Evolutionary conservation across 1,284 basidiomycete species (phyloP), one percentile per base, ranked within the genome.

Genomic region (Rhodotorula glutinis): DNA sequence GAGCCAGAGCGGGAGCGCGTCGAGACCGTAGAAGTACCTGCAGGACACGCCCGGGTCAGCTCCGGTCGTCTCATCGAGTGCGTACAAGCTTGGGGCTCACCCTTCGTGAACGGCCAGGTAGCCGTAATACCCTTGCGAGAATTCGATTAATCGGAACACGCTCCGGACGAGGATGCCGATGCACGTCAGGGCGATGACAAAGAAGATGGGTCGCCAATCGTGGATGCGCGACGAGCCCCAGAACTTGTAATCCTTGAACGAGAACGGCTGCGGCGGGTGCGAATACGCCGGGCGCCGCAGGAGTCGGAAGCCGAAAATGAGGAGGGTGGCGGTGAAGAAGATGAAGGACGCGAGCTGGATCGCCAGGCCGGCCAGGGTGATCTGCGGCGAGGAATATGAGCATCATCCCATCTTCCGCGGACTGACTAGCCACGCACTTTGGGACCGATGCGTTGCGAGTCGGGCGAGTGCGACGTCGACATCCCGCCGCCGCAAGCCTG

Each of bases 81-180:
- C 13, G 25, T 9, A 46, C 13, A 30, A 7, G 29, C 13, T 3
- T 16, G 41, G 19, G 13, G 33, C 33, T 38, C 38, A 74, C 17
- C 57, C 57, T 44, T 76, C 75, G 43, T 62, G 58, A 7, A 65
- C 66, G 17, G 66, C 43, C 21, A 76, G 63, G 43, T 69, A 66
- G 5, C 65, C 62, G 30, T 49, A 33, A 60, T 73, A 69, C 0
- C 66, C 67, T 19, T 69, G 65, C 2, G 56, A 53, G 47, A 69
- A 76, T 56, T 75, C 74, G 38, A 67, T 54, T 7, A 66, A 53
- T 10, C 72, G 57, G 63, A 75, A 76, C 4, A 65, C 60, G 73
- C 67, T 40, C 57, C 69, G 67, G 68, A 77, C 38, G 43, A 69
- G 53, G 54, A 71, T 72, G 30, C 49, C 60, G 25, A 67, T 33